Conservation (phyloP, 768 basidiomycete genomes). For the Scleroderma citrinum region DNA sequence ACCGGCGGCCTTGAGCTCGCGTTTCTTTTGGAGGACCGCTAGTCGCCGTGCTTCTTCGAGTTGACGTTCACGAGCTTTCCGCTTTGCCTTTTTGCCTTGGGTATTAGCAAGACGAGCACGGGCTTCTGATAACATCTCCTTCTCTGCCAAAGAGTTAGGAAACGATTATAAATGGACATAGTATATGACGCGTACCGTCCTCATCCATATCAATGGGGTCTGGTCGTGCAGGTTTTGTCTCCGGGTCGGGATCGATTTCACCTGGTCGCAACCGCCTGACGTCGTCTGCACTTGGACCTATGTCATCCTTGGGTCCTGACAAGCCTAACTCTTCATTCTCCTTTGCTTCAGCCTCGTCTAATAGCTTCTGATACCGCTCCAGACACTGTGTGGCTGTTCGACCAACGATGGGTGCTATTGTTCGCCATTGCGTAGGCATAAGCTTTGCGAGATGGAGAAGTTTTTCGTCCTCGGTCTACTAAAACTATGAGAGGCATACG, state of each 20-base stretch:
- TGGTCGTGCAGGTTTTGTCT: constrained; percentile 95
- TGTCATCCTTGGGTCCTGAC: constrained; percentile 73
- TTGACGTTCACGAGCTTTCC: constrained; percentile 96
- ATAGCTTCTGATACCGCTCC: constrained; percentile 94
- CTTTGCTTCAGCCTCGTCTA: constrained; percentile 96
- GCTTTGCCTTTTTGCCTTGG: constrained; percentile 98
- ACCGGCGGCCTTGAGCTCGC: constrained; percentile 96
- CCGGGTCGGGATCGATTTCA: constrained; percentile 98
- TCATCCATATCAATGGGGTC: constrained; percentile 99
- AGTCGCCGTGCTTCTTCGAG: constrained; percentile 92
- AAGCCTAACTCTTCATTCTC: constrained; percentile 94
- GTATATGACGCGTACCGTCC: constrained; percentile 56
- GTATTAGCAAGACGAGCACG: constrained; percentile 97
- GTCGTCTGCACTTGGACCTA: constrained; percentile 88
- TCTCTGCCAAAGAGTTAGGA: constrained; percentile 51
- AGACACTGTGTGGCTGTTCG: constrained; percentile 96
- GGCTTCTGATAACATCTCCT: constrained; percentile 99
- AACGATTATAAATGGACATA: background rate
- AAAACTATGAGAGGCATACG: background rate
- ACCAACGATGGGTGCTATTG: constrained; percentile 97
- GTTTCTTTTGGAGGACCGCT: constrained; percentile 94
- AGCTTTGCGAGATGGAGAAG: constrained; percentile 94
- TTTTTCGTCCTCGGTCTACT: constrained; percentile 95
- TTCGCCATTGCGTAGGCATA: constrained; percentile 99
- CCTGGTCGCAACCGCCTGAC: constrained; percentile 85